Conservation (phyloP, 345 rosid species). For the Sisymbrium irio region DNA sequence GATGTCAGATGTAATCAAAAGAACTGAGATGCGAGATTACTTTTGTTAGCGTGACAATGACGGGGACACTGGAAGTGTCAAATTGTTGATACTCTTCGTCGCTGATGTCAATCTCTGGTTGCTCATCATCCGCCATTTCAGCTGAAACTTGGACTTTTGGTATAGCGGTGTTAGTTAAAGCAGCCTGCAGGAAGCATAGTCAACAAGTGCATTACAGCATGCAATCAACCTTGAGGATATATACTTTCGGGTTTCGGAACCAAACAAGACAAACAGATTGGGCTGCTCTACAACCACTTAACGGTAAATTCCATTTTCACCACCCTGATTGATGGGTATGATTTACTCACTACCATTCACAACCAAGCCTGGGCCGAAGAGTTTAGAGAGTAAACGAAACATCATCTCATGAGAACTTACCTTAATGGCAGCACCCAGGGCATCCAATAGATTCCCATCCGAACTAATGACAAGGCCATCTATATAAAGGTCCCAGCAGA, state of each 20-base stretch:
- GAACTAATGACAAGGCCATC: constrained; percentile 86
- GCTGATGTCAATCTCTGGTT: constrained; percentile 87
- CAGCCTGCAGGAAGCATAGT: constrained; percentile 57
- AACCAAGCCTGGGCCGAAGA: neutral
- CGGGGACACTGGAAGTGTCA: constrained; percentile 71
- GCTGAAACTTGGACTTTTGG: constrained; percentile 72
- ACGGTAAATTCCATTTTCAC: neutral
- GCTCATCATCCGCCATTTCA: constrained; percentile 56
- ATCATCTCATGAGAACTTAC: constrained; percentile 30
- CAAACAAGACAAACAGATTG: neutral
- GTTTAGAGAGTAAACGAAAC: neutral
- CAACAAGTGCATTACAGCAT: constrained; percentile 4
- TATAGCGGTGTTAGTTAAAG: constrained; percentile 83
- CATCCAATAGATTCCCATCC: constrained; percentile 83
- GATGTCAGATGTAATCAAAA: neutral
- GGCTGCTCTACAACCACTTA: neutral
- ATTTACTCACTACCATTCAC: neutral
- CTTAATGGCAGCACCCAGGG: constrained; percentile 84
- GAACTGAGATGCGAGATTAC: constrained; percentile 27
- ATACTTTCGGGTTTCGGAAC: neutral
- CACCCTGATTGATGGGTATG: neutral
- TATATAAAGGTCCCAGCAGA: constrained; percentile 92
- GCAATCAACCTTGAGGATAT: neutral
- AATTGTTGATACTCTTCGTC: constrained; percentile 92
- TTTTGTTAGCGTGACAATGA: constrained; percentile 76